Percentiles rank a stretch among this genome's conserved stretches.
Conservation (phyloP, 1,284 basidiomycete genomes). For the Cryptococcus hybrid region DNA sequence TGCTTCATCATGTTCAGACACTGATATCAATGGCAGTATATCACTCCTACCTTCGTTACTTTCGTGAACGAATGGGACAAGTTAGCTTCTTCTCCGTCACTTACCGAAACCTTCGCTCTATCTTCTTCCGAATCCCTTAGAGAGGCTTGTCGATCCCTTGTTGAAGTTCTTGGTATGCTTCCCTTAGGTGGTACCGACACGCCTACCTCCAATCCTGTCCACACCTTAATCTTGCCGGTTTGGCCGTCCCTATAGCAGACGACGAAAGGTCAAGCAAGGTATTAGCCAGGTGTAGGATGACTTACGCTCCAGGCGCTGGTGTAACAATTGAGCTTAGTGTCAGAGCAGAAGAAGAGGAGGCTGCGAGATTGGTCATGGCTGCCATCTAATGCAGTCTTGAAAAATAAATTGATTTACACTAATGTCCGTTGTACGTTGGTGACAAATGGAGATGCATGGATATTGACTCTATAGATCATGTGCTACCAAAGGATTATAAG, state of each 20-base stretch:
- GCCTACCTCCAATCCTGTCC: slow-evolving; percentile 79
- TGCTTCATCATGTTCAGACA: background rate
- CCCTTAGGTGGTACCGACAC: slow-evolving; percentile 83
- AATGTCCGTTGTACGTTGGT: slow-evolving; percentile 1
- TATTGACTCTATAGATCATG: too few relatives aligned
- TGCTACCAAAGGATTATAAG: too few relatives aligned
- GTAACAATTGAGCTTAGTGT: slow-evolving; percentile 95
- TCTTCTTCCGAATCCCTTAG: slow-evolving; percentile 91
- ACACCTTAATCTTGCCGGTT: slow-evolving; percentile 88
- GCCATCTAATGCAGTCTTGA: slow-evolving; percentile 80
- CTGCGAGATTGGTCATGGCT: slow-evolving; percentile 80
- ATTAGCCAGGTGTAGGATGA: slow-evolving; percentile 92
- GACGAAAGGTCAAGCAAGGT: slow-evolving; percentile 94
- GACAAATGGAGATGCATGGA: too few relatives aligned
- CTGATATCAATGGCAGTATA: slow-evolving; percentile 57
- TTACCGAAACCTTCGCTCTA: slow-evolving; percentile 92
- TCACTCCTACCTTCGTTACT: slow-evolving; percentile 85
- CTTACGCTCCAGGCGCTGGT: slow-evolving; percentile 80
- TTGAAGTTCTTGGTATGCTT: slow-evolving; percentile 87
- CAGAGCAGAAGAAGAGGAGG: slow-evolving; percentile 85
- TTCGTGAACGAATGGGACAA: slow-evolving; percentile 96
- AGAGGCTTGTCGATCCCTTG: slow-evolving; percentile 44
- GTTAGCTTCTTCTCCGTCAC: slow-evolving; percentile 67
- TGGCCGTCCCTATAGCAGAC: too few relatives aligned
- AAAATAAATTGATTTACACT: too few relatives aligned